Conservation (phyloP, 2,329 filamentous ascomycete species). For the Botrytis sinoallii region DNA sequence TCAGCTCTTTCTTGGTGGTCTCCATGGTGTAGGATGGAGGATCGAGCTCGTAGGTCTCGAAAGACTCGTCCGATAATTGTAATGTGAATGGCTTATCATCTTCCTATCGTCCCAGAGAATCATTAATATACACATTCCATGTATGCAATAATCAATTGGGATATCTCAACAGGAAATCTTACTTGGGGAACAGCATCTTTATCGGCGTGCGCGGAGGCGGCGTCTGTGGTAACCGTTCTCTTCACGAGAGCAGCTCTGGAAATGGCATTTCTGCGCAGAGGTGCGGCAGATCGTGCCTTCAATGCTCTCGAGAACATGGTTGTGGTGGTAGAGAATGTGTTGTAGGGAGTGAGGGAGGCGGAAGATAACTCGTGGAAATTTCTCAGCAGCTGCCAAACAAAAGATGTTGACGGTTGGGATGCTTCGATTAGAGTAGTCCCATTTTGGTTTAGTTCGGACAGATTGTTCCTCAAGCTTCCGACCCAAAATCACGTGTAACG, state of each 20-base stretch:
- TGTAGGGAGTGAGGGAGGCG: slow-evolving; percentile 19
- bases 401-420: slow-evolving; percentile 21
- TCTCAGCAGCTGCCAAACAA: slow-evolving; percentile 18
- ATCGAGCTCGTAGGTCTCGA: slow-evolving; percentile 99
- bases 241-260: slow-evolving; percentile 40
- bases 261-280: slow-evolving; percentile 46
- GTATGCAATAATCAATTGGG: slow-evolving; percentile 12
- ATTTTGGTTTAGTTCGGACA: slow-evolving; percentile 3
- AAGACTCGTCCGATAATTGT: slow-evolving; percentile 94
- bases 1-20: slow-evolving; percentile 95
- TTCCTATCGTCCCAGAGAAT: slow-evolving; percentile 53
- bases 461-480: slow-evolving; percentile 19
- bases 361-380: slow-evolving; percentile 17
- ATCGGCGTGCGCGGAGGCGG: slow-evolving; percentile 85
- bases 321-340: slow-evolving; percentile 26
- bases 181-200: slow-evolving; percentile 68
- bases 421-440: slow-evolving; percentile 18
- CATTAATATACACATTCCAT: background rate
- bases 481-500: background rate
- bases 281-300: slow-evolving; percentile 55
- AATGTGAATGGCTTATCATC: slow-evolving; percentile 92
- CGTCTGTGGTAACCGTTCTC: slow-evolving; percentile 89
- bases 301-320: slow-evolving; percentile 71
- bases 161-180: slow-evolving; percentile 37
- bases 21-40: slow-evolving; percentile 89